Conservation (phyloP, 139 green algal species). For the Chlorella sp. region DNA sequence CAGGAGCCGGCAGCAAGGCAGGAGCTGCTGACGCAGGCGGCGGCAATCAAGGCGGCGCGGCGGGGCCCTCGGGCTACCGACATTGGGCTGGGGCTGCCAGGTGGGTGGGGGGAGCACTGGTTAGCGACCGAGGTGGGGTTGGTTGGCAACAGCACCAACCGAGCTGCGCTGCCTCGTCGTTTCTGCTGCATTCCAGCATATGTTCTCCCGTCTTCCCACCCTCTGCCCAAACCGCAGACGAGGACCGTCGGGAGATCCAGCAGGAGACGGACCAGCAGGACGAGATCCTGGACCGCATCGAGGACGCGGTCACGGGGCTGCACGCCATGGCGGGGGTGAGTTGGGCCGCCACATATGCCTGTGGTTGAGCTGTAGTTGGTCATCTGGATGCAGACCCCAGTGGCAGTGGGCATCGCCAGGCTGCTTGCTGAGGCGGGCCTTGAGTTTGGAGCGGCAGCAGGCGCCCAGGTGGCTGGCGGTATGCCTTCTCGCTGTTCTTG, state of each 20-base stretch:
- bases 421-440: too few relatives aligned
- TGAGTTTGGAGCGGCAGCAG: too few relatives aligned
- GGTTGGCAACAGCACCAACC: too few relatives aligned
- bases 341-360: too few relatives aligned
- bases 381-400: too few relatives aligned
- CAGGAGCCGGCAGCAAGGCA: constrained; percentile 12
- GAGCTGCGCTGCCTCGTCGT: not conserved
- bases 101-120: not conserved
- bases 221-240: not conserved
- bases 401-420: too few relatives aligned
- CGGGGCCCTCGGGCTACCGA: not conserved
- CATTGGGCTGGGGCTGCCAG: constrained; percentile 31
- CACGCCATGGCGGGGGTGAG: constrained; percentile 3
- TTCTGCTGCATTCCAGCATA: not conserved
- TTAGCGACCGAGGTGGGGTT: not conserved
- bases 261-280: constrained; percentile 36
- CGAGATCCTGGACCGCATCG: constrained; percentile 18
- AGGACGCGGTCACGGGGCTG: constrained; percentile 19
- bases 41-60: not conserved
- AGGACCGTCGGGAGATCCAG: constrained; percentile 34
- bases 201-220: not conserved
- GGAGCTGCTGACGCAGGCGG: constrained; percentile 22
- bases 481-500: too few relatives aligned
- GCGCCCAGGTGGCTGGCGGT: too few relatives aligned
- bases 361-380: too few relatives aligned